A percentile compares a stretch with the other conserved stretches of the same genome.
These are phyloP conservation scores for Epichloe coenophiala DNA, from an alignment of 2,329 filamentous ascomycete species.

Conservation along the genomic window DNA sequence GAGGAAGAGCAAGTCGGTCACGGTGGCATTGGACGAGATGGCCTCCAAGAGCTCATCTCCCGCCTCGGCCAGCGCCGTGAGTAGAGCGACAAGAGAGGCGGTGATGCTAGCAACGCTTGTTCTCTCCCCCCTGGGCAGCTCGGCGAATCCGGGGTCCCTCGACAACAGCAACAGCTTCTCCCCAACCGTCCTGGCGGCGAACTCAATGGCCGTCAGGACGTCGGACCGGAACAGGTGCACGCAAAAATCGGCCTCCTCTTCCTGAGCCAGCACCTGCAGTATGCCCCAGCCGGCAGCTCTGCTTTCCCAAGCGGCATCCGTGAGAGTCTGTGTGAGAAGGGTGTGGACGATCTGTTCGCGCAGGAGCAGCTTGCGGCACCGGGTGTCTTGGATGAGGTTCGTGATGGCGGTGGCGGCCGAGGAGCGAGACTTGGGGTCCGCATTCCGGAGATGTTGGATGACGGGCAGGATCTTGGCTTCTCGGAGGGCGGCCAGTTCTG, in stretches of 20 bases:
- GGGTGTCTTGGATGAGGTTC: slow-evolving; percentile 47
- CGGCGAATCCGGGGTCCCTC: slow-evolving; percentile 28
- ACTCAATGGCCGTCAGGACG: slow-evolving; percentile 45
- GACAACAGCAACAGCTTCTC: slow-evolving; percentile 30
- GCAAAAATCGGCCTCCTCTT: slow-evolving; percentile 54
- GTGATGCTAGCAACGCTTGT: slow-evolving; percentile 39
- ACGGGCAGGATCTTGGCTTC: slow-evolving; percentile 51
- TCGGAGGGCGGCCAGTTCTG: slow-evolving; percentile 48
- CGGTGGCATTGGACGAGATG: slow-evolving; percentile 33
- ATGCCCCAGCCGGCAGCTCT: slow-evolving; percentile 56
- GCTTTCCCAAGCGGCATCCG: slow-evolving; percentile 48
- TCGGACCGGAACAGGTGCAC: slow-evolving; percentile 51
- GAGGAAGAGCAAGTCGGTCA: slow-evolving; percentile 41
- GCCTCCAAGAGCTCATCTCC: slow-evolving; percentile 46
- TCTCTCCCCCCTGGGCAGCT: slow-evolving; percentile 40
- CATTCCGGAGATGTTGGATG: slow-evolving; percentile 44
- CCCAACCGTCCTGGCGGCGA: slow-evolving; percentile 36
- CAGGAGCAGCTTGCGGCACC: slow-evolving; percentile 50
- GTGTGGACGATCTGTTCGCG: slow-evolving; percentile 52
- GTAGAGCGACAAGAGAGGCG: slow-evolving; percentile 37
- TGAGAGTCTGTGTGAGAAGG: slow-evolving; percentile 49
- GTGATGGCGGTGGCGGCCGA: slow-evolving; percentile 45
- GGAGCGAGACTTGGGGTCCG: slow-evolving; percentile 45
- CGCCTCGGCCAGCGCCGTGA: slow-evolving; percentile 42
- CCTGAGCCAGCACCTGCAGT: slow-evolving; percentile 43